Conservation (phyloP, 305 asterid species). For the Fraxinus sp. region DNA sequence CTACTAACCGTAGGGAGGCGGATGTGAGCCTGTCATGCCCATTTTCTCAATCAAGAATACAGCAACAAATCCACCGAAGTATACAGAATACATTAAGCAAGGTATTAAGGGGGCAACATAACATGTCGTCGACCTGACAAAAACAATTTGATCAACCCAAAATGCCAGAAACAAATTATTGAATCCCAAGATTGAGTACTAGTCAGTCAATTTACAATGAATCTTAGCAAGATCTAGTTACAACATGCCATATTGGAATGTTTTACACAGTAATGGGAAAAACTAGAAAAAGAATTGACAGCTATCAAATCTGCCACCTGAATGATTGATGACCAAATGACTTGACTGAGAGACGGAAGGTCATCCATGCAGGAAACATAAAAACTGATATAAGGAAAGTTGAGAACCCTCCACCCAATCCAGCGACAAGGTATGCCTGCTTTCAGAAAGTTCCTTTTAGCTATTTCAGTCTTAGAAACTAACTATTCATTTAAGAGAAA, state of each 20-base stretch:
- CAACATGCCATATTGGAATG: neutral
- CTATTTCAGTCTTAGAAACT: constrained; percentile 18
- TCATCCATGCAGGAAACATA: constrained; percentile 89
- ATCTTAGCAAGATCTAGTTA: constrained; percentile 13
- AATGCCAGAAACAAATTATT: constrained; percentile 10
- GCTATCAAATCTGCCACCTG: constrained; percentile 46
- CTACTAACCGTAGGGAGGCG: constrained; percentile 90
- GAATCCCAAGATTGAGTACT: constrained; percentile 16
- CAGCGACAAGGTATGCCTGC: constrained; percentile 79
- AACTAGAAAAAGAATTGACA: constrained; percentile 17
- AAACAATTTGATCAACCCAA: constrained; percentile 29
- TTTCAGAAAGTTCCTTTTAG: constrained; percentile 40
- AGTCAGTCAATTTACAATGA: neutral
- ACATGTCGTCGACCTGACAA: constrained; percentile 72
- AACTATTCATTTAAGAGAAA: constrained; percentile 19
- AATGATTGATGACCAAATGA: constrained; percentile 63
- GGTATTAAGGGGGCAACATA: constrained; percentile 78
- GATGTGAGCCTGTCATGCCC: constrained; percentile 93
- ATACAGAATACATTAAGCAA: constrained; percentile 65
- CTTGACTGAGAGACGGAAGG: constrained; percentile 54
- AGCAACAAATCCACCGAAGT: constrained; percentile 86
- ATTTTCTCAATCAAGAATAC: constrained; percentile 85
- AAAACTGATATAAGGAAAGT: constrained; percentile 60
- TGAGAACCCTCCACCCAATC: constrained; percentile 85
- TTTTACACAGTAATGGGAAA: constrained; percentile 15